A percentile compares a stretch with the other conserved stretches of the same genome.
These are phyloP conservation scores for Ascochyta clinopodiicola DNA, from an alignment of 2,329 filamentous ascomycete genomes.

Conservation along the genomic window DNA sequence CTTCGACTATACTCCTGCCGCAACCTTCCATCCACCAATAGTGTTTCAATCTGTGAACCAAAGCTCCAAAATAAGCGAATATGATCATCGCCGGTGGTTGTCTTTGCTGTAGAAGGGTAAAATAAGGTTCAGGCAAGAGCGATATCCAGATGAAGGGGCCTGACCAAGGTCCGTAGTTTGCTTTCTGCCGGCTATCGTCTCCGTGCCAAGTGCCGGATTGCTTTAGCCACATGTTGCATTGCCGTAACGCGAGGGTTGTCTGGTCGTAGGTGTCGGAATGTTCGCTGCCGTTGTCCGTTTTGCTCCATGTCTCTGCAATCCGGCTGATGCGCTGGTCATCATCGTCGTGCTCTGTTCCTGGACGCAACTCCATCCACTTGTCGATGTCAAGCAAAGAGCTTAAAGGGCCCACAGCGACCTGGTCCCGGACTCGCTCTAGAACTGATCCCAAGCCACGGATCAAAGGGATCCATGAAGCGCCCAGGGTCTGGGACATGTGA, in stretches of 20 bases:
- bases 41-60: constrained; percentile 15
- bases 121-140: constrained; percentile 17
- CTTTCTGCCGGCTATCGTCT: constrained; percentile 4
- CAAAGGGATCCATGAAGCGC: constrained; percentile 30
- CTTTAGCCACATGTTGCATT: constrained; percentile 19
- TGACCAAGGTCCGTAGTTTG: constrained; percentile 20
- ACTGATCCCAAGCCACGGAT: constrained; percentile 22
- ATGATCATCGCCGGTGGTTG: constrained; percentile 26
- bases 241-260: constrained; percentile 17
- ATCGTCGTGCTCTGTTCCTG: background rate
- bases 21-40: constrained; percentile 34
- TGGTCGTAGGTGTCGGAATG: constrained; percentile 18
- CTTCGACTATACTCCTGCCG: constrained; percentile 25
- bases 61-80: constrained; percentile 27
- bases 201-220: constrained; percentile 11
- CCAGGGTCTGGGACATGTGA: constrained; percentile 22
- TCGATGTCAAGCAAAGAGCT: constrained; percentile 16
- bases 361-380: constrained; percentile 23
- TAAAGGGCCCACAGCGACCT: constrained; percentile 21
- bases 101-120: constrained; percentile 24
- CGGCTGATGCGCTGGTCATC: constrained; percentile 18
- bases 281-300: background rate
- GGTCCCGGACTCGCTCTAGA: constrained; percentile 10
- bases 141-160: constrained; percentile 31
- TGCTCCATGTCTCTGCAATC: constrained; percentile 19